Base-by-base conservation (phyloP, 2,329 filamentous ascomycete species). In the Cladosporium sp. region DNA sequence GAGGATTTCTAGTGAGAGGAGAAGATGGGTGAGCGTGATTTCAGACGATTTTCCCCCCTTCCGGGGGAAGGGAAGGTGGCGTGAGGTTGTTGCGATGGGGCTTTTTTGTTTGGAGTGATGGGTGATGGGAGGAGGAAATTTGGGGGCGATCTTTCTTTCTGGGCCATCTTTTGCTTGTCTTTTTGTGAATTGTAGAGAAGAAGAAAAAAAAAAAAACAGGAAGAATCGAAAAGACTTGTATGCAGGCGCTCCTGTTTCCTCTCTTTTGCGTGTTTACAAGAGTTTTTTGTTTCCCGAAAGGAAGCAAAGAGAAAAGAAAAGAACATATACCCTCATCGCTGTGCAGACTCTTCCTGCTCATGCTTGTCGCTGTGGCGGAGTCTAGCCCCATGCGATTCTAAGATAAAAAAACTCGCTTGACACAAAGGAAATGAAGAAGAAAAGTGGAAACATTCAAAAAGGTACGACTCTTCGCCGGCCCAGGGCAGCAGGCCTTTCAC, bases 401-500 rank as follows among this genome's bases (percentile, higher is more conserved):
- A 54, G 18, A 21, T 18, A 32, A 21, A 54, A 7, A 54, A 49
- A 54, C 26, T 54, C 60, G 60, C 60, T 61, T 25, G 34, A 46
- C 56, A 46, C 43, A 51, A 53, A 60, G 7, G 26, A 60, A 23
- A 21, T 30, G 62, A 43, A 54, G n/a, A 26, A 26, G 25, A 63
- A 58, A 36, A 8, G 23, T 21, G 58, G 34, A 64, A 58, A 28
- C 32, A 36, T 46, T 46, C 39, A 63, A 43, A 43, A 49, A 26
- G 23, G 14, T 26, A 43, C 21, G 46, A 36, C 34, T 28, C 26
- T 30, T 58, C 56, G 39, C 53, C 58, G 54, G 39, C 62, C 39
- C 53, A 58, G 62, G 56, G 39, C 39, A 51, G 26, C 58, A 58
- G 46, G 26, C 48, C 49, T 43, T 39, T 63, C 60, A 56, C 48